Evolutionary conservation across 139 green algal species (phyloP).

Genomic region (Dunaliella sp.): DNA sequence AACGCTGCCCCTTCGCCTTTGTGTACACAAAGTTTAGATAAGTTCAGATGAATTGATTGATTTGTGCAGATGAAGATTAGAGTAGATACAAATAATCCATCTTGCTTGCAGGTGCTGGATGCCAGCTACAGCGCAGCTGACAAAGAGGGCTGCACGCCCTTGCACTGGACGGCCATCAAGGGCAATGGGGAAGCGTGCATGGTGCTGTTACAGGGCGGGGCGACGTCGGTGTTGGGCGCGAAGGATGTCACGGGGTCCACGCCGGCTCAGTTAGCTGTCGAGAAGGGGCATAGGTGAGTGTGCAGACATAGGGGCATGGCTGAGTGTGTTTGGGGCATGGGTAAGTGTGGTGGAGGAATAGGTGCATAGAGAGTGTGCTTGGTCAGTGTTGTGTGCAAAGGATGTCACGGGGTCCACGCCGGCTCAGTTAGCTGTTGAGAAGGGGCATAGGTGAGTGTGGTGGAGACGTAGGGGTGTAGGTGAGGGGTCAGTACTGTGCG

Average conservation of each 20-base stretch:
- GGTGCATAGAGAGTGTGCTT: no score
- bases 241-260: constrained; percentile 83
- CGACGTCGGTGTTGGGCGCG: constrained; percentile 47
- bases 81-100: no score
- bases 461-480: no score
- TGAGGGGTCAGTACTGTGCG: no score
- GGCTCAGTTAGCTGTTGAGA: constrained; percentile 86
- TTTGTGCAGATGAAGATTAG: no score
- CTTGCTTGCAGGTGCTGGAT: constrained; percentile 60
- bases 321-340: no score
- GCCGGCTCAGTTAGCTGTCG: constrained; percentile 82
- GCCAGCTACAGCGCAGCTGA: constrained; percentile 56
- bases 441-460: constrained; percentile 77
- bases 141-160: constrained; percentile 89
- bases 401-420: constrained; percentile 87
- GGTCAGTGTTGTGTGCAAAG: constrained; percentile 51
- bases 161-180: constrained; percentile 96
- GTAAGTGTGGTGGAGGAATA: no score
- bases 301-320: no score
- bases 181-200: constrained; percentile 89
- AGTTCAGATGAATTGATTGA: no score
- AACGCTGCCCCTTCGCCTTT: no score
- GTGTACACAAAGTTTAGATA: no score
- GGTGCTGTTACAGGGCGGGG: constrained; percentile 81
- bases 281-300: constrained; percentile 84